These are phyloP conservation scores for Volvox carteri DNA, from an alignment of 163 green algal genomes.

Conservation along the genomic window DNA sequence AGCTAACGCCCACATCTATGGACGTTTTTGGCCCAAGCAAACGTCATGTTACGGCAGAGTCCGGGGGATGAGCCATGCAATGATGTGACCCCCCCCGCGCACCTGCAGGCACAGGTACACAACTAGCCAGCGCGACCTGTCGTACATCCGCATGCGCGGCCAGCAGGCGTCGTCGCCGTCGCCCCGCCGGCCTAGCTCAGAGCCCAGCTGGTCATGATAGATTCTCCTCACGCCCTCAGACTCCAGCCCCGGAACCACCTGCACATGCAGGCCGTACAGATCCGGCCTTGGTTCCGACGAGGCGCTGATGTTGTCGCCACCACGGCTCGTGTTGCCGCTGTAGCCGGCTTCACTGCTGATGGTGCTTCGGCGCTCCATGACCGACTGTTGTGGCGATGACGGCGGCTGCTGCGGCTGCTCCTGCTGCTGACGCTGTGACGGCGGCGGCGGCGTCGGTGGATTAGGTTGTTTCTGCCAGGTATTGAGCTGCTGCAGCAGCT, in stretches of 20 bases:
- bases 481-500: neutral
- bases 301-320: too few relatives aligned
- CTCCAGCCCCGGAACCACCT: neutral
- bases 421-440: neutral
- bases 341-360: too few relatives aligned
- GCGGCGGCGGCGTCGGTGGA: too few relatives aligned
- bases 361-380: too few relatives aligned
- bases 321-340: too few relatives aligned
- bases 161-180: neutral
- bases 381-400: too few relatives aligned
- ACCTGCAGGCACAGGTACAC: conserved; percentile 8
- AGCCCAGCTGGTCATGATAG: neutral
- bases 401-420: neutral
- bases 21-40: too few relatives aligned
- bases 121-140: neutral
- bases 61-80: too few relatives aligned
- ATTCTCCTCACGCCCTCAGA: neutral
- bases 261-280: neutral
- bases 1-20: too few relatives aligned
- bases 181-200: neutral
- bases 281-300: too few relatives aligned
- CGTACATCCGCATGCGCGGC: neutral
- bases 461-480: neutral
- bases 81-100: neutral
- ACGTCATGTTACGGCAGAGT: too few relatives aligned